A percentile compares a stretch with the other conserved stretches of the same genome.
These are phyloP conservation scores for Cymbopogon citratus DNA, from an alignment of 176 grass and related monocot species.

Conservation along the genomic window DNA sequence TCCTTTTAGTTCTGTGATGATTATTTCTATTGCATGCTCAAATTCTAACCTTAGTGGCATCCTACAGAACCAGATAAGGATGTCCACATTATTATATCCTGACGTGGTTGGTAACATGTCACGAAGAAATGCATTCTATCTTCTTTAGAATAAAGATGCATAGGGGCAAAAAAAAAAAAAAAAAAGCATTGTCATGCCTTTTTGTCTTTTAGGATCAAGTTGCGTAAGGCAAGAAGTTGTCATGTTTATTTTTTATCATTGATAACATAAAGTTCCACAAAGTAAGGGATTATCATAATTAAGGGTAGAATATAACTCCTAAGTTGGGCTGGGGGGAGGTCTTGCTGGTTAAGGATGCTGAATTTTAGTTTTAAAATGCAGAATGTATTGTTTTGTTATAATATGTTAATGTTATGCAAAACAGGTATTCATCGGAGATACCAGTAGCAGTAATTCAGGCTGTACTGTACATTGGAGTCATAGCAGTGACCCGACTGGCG, in stretches of 20 bases:
- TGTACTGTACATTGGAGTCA: constrained; percentile 66
- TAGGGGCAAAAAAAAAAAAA: neutral
- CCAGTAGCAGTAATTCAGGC: constrained; percentile 66
- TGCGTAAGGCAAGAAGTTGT: neutral
- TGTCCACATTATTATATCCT: neutral
- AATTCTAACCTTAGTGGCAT: constrained; percentile 1
- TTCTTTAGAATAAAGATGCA: constrained; percentile 23
- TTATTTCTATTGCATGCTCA: neutral
- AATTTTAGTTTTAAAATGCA: neutral
- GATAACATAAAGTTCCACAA: constrained; percentile 6
- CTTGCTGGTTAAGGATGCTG: neutral
- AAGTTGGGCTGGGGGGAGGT: neutral
- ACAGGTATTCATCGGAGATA: constrained; percentile 68
- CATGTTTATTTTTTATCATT: neutral
- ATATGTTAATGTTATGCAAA: constrained; percentile 20
- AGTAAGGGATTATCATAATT: neutral
- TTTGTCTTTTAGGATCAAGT: constrained; percentile 23
- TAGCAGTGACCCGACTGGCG: constrained; percentile 51
- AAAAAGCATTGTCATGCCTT: neutral
- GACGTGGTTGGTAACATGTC: constrained; percentile 10
- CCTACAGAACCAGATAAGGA: neutral
- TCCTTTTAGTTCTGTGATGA: neutral
- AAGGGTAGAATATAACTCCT: neutral
- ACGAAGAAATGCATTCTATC: neutral
- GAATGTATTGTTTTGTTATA: neutral